Base-by-base conservation (phyloP, 768 basidiomycete species). In the Clathrus columnatus region DNA sequence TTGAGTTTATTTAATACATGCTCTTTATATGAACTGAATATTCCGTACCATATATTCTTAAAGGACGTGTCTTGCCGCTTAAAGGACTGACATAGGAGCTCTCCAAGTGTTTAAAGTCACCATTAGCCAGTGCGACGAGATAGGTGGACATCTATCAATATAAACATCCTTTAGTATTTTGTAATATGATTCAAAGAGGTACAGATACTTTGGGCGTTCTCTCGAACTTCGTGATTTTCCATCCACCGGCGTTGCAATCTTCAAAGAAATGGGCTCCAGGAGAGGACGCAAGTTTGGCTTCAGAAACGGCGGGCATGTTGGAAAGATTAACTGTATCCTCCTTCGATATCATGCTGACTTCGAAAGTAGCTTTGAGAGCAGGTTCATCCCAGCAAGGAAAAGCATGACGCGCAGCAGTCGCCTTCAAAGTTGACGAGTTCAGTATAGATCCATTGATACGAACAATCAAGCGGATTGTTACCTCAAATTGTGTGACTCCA, bases 341-440 rank as follows among this genome's bases (percentile, higher is more conserved):
- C 57, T 83, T 81, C n/a, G 91, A 89, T 63, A 94, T 76, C 76
- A 94, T 74, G 14, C 84, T 85, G 57, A 92, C 72, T 0, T 77
- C 64, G 65, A 85, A 89, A 2, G 85, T 91, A 0, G 92, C 86
- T 68, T 97, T 97, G 61, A 94, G 75, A 32, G 81, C 75, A 16
- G 94, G 95, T 65, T 96, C 93, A 65, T 96, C 94, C 89, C 90
- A 95, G 72, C 85, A 90, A 24, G 89, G 89, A 68, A 91, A 88
- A 5, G 85, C 81, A 42, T 81, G 77, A 49, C 93, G 75, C 7
- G 94, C 93, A 57, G 84, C 84, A 41, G 89, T 95, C 36, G 93
- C 84, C 85, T 95, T 20, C 41, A 42, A n/a, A n/a, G n/a, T n/a
- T n/a, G 10, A 14, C 4, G 7, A 36, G 36, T 4, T 36, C n/a